Conservation (phyloP, 2,329 filamentous ascomycete genomes). For the Pseudocercospora fijiensis region DNA sequence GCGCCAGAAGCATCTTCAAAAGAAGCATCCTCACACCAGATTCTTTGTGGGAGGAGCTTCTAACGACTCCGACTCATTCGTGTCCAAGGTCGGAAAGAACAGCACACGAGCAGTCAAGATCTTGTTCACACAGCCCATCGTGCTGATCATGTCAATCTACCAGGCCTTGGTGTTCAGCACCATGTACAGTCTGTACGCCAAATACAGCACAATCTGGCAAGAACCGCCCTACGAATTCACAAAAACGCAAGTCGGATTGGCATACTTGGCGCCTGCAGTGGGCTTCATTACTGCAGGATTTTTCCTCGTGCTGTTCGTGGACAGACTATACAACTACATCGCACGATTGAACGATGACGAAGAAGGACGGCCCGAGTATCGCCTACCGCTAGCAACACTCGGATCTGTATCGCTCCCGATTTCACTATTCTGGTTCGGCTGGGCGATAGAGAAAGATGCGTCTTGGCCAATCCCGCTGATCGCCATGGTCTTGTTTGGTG, state of each 20-base stretch:
- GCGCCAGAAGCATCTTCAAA: slow-evolving; percentile 38
- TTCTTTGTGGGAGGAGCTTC: slow-evolving; percentile 46
- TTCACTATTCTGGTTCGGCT: slow-evolving; percentile 46
- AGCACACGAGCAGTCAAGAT: slow-evolving; percentile 45
- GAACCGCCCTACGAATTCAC: slow-evolving; percentile 41
- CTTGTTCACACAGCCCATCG: slow-evolving; percentile 44
- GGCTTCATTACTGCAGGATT: slow-evolving; percentile 46
- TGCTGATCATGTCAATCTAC: slow-evolving; percentile 47
- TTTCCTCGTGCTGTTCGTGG: slow-evolving; percentile 48
- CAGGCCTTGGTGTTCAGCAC: slow-evolving; percentile 48
- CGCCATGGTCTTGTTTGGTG: slow-evolving; percentile 49
- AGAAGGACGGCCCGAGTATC: slow-evolving; percentile 42
- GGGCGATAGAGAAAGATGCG: slow-evolving; percentile 43
- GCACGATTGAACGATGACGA: slow-evolving; percentile 43
- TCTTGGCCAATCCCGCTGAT: slow-evolving; percentile 45
- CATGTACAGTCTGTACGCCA: slow-evolving; percentile 47
- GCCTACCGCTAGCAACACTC: slow-evolving; percentile 47
- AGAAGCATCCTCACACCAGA: slow-evolving; percentile 37
- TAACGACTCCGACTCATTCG: slow-evolving; percentile 38
- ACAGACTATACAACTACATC: slow-evolving; percentile 47
- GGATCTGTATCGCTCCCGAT: slow-evolving; percentile 46
- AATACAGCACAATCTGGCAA: slow-evolving; percentile 25
- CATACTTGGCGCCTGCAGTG: slow-evolving; percentile 45
- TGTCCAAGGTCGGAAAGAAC: slow-evolving; percentile 38
- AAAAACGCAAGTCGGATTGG: slow-evolving; percentile 45